Conservation (phyloP, 2,329 filamentous ascomycete genomes). For the Podosphaera xanthii region DNA sequence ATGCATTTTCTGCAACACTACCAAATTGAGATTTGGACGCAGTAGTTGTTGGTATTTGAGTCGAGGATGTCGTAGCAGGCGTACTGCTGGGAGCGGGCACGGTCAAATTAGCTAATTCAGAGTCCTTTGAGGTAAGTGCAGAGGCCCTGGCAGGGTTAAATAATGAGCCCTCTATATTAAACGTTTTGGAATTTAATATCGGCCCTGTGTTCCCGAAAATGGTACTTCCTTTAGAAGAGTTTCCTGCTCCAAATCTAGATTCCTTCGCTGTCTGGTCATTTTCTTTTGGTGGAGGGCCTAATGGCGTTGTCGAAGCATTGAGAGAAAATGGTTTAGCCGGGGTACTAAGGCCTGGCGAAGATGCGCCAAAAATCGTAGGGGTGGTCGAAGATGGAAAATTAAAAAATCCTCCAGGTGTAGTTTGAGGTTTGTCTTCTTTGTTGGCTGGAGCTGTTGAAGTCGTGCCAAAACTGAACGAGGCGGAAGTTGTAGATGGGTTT, state of each 20-base stretch:
- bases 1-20: conserved; percentile 9
- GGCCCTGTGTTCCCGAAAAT: conserved; percentile 5
- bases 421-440: conserved; percentile 5
- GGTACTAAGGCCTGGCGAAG: conserved; percentile 12
- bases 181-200: not conserved
- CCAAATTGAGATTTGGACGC: conserved; percentile 10
- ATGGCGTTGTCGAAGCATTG: conserved; percentile 14
- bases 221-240: conserved; percentile 1
- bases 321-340: conserved; percentile 9
- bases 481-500: not conserved
- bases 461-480: not conserved
- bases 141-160: conserved; percentile 1
- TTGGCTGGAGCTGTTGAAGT: conserved; percentile 3
- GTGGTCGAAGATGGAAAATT: conserved; percentile 2
- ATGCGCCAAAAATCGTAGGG: conserved; percentile 7
- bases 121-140: not conserved
- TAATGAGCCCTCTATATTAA: not conserved
- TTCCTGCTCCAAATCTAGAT: conserved; percentile 7
- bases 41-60: conserved; percentile 2
- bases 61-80: conserved; percentile 5
- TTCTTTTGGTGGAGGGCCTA: conserved; percentile 14
- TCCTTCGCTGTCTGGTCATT: conserved; percentile 4
- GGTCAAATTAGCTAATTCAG: conserved; percentile 1
- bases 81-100: conserved; percentile 4
- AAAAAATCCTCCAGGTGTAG: conserved; percentile 4